phyloP scores from a whole-genome alignment of 768 basidiomycete genomes.

The Punctularia strigosozonata region DNA sequence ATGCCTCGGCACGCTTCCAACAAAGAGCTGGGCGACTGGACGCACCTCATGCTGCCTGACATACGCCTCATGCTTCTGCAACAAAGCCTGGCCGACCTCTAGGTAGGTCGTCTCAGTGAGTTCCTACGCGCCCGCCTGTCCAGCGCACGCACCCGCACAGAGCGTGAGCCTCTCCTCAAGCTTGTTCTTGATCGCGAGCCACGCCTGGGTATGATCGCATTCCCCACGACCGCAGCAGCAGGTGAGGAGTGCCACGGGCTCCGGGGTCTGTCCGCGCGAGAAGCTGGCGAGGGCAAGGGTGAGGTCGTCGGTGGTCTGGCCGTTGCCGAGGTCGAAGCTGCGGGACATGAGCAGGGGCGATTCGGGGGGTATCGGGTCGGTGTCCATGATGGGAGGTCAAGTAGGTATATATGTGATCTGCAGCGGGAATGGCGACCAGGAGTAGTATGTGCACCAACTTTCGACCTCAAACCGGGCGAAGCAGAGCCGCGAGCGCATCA shows the following conservation, averaged over 20 bases:
- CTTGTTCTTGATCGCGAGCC: slow-evolving; percentile 53
- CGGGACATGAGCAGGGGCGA: too few relatives aligned
- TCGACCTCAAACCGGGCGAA: too few relatives aligned
- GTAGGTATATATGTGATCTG: too few relatives aligned
- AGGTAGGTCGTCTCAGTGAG: slow-evolving; percentile 3
- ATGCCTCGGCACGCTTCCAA: background rate
- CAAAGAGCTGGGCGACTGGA: slow-evolving; percentile 3
- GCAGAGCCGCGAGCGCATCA: too few relatives aligned
- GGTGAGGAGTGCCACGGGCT: slow-evolving; percentile 34
- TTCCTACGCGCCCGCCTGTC: slow-evolving; percentile 1
- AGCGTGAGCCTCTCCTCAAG: slow-evolving; percentile 70
- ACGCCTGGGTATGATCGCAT: slow-evolving; percentile 53
- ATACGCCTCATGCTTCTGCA: slow-evolving; percentile 81
- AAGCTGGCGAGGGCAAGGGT: slow-evolving; percentile 62
- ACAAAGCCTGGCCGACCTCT: slow-evolving; percentile 87
- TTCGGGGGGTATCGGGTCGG: too few relatives aligned
- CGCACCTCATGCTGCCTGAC: slow-evolving; percentile 59
- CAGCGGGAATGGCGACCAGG: too few relatives aligned
- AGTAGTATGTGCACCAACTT: too few relatives aligned
- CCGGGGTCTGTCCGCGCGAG: slow-evolving; percentile 66
- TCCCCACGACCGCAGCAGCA: slow-evolving; percentile 62
- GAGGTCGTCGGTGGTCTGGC: slow-evolving; percentile 73
- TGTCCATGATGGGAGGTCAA: too few relatives aligned
- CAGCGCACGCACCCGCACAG: slow-evolving; percentile 64
- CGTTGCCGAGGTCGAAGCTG: too few relatives aligned